These are phyloP conservation scores for Epichloe hybrida DNA, from an alignment of 2,329 filamentous ascomycete species.

Conservation along the genomic window DNA sequence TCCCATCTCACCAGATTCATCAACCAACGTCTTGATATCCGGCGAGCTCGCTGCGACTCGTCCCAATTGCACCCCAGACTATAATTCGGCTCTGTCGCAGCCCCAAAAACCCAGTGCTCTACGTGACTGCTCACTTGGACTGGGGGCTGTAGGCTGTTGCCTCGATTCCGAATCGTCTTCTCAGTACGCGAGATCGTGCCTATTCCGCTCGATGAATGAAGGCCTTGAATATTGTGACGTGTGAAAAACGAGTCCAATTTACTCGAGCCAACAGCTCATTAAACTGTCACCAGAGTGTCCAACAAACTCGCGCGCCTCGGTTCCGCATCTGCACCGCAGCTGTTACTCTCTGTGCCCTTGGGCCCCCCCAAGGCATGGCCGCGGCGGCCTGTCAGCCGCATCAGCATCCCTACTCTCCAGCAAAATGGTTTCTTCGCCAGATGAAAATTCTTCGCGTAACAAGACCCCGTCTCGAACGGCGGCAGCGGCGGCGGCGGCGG, in stretches of 20 bases:
- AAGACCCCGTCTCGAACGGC: constrained; percentile 7
- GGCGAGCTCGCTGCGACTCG: neutral
- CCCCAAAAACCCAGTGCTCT: neutral
- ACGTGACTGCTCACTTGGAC: neutral
- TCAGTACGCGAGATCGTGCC: neutral
- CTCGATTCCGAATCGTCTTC: neutral
- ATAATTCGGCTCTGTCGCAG: neutral
- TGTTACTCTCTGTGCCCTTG: neutral
- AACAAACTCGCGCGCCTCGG: neutral
- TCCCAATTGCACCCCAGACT: neutral
- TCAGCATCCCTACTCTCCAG: neutral
- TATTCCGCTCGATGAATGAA: neutral
- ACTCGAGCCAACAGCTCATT: neutral
- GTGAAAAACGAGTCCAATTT: neutral
- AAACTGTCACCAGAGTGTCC: neutral
- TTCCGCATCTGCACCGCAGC: neutral
- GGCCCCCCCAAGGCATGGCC: constrained; percentile 1
- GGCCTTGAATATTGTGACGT: neutral
- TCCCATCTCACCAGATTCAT: neutral
- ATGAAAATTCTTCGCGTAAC: neutral
- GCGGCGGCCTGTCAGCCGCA: neutral
- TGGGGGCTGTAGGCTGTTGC: neutral
- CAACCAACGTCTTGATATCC: neutral
- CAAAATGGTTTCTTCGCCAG: constrained; percentile 2
- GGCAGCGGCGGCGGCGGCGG: constrained; percentile 11